phyloP scores from a whole-genome alignment of 2,329 filamentous ascomycete genomes.

The Trichoderma sp. region DNA sequence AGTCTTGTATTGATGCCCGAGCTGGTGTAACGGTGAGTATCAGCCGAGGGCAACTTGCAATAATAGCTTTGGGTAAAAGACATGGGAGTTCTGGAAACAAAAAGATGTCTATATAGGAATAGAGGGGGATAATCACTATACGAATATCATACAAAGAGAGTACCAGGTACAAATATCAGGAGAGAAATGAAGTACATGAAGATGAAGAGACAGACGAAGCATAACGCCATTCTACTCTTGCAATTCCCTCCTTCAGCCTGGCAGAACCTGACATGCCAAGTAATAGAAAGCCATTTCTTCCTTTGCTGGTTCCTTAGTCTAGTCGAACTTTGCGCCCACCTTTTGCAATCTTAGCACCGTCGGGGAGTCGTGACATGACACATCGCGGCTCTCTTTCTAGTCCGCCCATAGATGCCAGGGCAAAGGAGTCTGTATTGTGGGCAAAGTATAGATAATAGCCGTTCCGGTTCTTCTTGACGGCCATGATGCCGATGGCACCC shows the following conservation, averaged over 20 bases:
- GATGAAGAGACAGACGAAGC: neutral
- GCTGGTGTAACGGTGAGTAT: neutral
- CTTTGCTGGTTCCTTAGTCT: conserved; percentile 27
- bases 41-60: neutral
- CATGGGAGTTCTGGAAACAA: neutral
- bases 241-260: neutral
- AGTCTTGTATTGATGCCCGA: conserved; percentile 3
- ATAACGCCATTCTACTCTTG: neutral
- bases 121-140: conserved; percentile 30
- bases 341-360: conserved; percentile 54
- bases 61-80: neutral
- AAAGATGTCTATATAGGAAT: conserved; percentile 28
- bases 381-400: conserved; percentile 73
- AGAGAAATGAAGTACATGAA: neutral
- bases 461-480: conserved; percentile 77
- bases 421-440: conserved; percentile 91
- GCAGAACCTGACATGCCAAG: neutral
- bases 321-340: conserved; percentile 54
- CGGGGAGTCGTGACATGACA: conserved; percentile 78
- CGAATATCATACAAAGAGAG: conserved; percentile 27
- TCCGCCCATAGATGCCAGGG: conserved; percentile 84
- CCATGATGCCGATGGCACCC: conserved; percentile 89
- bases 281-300: neutral
- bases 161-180: neutral
- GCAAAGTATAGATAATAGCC: conserved; percentile 89